Evolutionary conservation across 2,329 filamentous ascomycete genomes (phyloP).

Genomic region (Nothomitra cinnamomea): DNA sequence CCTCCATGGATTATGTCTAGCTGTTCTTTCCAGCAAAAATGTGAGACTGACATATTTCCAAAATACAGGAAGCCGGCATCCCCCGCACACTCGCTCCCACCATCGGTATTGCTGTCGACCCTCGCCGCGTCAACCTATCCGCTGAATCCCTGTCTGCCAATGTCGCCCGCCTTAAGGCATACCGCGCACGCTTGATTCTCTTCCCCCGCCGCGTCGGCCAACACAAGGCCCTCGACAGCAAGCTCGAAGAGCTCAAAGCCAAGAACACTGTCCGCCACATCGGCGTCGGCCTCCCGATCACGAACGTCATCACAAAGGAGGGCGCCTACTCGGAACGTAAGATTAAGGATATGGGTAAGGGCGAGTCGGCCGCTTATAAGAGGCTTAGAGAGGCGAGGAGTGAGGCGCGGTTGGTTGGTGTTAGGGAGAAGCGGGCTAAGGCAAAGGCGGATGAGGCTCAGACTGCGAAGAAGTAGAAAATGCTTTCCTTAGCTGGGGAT

Average conservation of each 20-base stretch:
- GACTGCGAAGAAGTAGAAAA: constrained; percentile 60
- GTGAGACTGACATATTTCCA: neutral
- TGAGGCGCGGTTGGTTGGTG: constrained; percentile 66
- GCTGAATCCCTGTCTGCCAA: constrained; percentile 90
- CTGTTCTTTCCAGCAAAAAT: no score
- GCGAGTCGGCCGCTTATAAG: constrained; percentile 74
- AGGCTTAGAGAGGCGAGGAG: constrained; percentile 71
- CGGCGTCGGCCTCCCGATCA: constrained; percentile 52
- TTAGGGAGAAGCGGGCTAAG: constrained; percentile 83
- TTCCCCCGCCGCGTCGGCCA: constrained; percentile 92
- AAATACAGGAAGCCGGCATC: constrained; percentile 71
- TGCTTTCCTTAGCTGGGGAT: neutral
- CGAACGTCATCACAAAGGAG: constrained; percentile 34
- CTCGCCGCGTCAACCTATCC: constrained; percentile 90
- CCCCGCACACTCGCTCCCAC: constrained; percentile 86
- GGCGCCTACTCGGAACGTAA: constrained; percentile 56
- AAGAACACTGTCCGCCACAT: constrained; percentile 39
- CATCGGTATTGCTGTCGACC: constrained; percentile 93
- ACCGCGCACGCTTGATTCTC: constrained; percentile 89
- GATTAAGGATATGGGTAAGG: constrained; percentile 63
- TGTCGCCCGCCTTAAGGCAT: constrained; percentile 94
- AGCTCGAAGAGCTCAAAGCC: constrained; percentile 65
- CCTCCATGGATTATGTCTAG: no score
- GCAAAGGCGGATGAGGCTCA: constrained; percentile 71
- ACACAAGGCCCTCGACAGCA: constrained; percentile 80